phyloP scores from a whole-genome alignment of 371 early-diverging fungal species.

The Syncephalastrum monosporum region DNA sequence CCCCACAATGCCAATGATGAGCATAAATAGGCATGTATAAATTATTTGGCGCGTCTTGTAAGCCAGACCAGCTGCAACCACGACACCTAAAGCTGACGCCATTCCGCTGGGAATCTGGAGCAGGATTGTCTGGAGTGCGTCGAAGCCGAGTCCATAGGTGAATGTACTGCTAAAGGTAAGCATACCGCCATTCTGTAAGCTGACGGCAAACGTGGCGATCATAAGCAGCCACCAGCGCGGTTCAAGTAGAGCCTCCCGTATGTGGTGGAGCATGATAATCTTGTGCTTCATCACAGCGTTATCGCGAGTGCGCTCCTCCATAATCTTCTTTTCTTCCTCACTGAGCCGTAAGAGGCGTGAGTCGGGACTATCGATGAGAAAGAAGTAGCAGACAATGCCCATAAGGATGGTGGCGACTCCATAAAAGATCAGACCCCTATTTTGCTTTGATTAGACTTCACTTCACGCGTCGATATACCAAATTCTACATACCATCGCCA shows the following conservation, averaged over 20 bases:
- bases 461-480: not conserved
- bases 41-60: conserved; percentile 10
- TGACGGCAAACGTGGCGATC: conserved; percentile 22
- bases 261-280: conserved; percentile 26
- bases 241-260: conserved; percentile 31
- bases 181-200: conserved; percentile 36
- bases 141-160: conserved; percentile 27
- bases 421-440: conserved; percentile 33
- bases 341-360: conserved; percentile 19
- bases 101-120: conserved; percentile 21
- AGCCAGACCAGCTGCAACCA: conserved; percentile 7
- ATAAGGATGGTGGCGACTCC: conserved; percentile 21
- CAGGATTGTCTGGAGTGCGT: conserved; percentile 17
- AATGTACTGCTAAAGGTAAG: conserved; percentile 26
- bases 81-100: conserved; percentile 12
- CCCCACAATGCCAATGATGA: conserved; percentile 18
- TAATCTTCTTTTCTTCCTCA: conserved; percentile 27
- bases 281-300: conserved; percentile 28
- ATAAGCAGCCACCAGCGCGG: conserved; percentile 24
- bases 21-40: conserved; percentile 7
- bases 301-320: conserved; percentile 29
- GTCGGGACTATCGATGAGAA: conserved; percentile 30
- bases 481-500: conserved; percentile 10
- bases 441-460: no score
- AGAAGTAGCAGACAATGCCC: conserved; percentile 25